Evolutionary conservation across 1,284 basidiomycete species (phyloP).

Genomic region (Vanrija humicola): DNA sequence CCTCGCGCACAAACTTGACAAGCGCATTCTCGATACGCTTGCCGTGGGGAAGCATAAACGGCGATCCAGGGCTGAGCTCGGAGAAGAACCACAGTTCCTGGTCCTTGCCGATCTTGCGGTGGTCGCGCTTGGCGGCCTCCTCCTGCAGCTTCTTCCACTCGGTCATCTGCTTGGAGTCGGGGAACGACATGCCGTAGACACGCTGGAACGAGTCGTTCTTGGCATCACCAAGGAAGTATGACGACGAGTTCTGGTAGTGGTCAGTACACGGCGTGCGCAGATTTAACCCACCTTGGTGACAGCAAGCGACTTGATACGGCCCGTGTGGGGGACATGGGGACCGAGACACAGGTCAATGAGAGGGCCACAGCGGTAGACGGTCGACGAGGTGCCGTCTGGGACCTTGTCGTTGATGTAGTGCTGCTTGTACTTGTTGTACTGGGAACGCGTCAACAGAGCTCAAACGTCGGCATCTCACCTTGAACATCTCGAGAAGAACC

Average conservation of each 20-base stretch:
- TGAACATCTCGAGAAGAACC: conserved; percentile 93
- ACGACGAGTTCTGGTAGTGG: conserved; percentile 76
- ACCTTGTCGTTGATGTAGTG: conserved; percentile 95
- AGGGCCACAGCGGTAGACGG: conserved; percentile 97
- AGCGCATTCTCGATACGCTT: conserved; percentile 96
- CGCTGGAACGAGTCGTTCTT: conserved; percentile 95
- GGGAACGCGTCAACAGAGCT: conserved; percentile 3
- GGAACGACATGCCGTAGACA: conserved; percentile 98
- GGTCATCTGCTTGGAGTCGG: conserved; percentile 89
- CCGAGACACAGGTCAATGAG: conserved; percentile 98
- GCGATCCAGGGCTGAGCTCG: conserved; percentile 88
- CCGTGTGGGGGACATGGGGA: conserved; percentile 96
- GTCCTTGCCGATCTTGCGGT: conserved; percentile 91
- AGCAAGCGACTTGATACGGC: conserved; percentile 94
- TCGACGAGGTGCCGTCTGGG: conserved; percentile 93
- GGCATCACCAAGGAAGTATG: conserved; percentile 94
- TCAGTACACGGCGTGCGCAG: conserved; percentile 1
- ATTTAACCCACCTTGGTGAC: conserved; percentile 69
- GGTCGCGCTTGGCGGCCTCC: conserved; percentile 96
- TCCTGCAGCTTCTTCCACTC: conserved; percentile 96
- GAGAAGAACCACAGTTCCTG: conserved; percentile 99
- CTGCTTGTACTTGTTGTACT: conserved; percentile 99
- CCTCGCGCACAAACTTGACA: conserved; percentile 80
- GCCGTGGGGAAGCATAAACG: conserved; percentile 96
- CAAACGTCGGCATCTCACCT: conserved; percentile 54